A percentile compares a stretch with the other conserved stretches of the same genome.
These are phyloP conservation scores for Magnolia kwangsiensis DNA, from an alignment of 164 flowering plant genomes.

Conservation along the genomic window DNA sequence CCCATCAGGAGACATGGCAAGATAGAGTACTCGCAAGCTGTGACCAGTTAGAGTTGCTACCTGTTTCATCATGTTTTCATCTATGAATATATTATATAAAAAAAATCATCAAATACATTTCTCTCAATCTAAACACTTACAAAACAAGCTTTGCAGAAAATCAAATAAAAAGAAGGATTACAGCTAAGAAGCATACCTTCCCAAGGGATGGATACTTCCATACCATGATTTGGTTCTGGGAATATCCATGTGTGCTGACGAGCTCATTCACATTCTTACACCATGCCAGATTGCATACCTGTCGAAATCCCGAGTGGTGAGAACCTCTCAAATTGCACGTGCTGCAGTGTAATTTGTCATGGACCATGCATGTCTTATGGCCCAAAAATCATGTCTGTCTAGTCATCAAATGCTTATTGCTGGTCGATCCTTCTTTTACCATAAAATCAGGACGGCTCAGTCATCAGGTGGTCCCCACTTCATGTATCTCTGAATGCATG, in stretches of 20 bases:
- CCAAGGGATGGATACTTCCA: slow-evolving; percentile 96
- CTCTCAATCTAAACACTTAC: no score
- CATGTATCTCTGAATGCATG: no score
- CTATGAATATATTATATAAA: neutral
- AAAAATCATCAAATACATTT: neutral
- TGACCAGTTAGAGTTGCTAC: slow-evolving; percentile 98
- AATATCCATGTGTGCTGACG: slow-evolving; percentile 97
- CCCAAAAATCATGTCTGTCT: neutral
- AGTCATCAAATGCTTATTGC: neutral
- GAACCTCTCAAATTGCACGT: neutral
- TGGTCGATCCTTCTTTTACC: neutral
- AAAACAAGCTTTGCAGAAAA: no score
- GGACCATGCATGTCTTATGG: neutral
- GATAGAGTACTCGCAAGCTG: slow-evolving; percentile 83
- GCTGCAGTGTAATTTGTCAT: neutral
- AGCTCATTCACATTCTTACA: slow-evolving; percentile 95
- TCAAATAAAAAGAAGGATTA: no score
- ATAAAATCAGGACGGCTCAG: no score
- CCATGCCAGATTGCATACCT: slow-evolving; percentile 99
- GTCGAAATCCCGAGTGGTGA: slow-evolving; percentile 3
- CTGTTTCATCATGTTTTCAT: slow-evolving; percentile 30
- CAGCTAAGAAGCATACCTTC: slow-evolving; percentile 48
- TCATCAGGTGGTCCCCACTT: no score
- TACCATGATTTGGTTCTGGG: slow-evolving; percentile 97
- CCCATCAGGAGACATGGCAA: slow-evolving; percentile 96